A percentile compares a stretch with the other conserved stretches of the same genome.
Evolutionary conservation across 2,329 filamentous ascomycete genomes (phyloP).

Genomic region (Fusarium succisae): DNA sequence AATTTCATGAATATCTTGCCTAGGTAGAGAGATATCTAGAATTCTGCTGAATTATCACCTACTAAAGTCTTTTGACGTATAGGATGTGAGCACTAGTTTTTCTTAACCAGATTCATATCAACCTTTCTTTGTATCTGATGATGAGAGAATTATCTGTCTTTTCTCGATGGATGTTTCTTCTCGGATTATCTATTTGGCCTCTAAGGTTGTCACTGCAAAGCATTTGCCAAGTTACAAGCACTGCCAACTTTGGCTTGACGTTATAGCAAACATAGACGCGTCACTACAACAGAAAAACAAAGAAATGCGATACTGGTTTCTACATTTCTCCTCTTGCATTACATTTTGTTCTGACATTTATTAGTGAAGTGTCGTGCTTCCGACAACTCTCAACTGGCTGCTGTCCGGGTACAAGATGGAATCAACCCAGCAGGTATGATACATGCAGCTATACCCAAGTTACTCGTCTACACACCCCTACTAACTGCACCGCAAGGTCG

Average conservation of each 20-base stretch:
- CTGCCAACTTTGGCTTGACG: neutral
- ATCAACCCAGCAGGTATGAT: neutral
- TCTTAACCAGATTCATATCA: neutral
- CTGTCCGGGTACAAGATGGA: neutral
- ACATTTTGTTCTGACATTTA: neutral
- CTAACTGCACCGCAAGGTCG: neutral
- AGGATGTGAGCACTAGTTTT: neutral
- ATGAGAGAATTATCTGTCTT: too few species aligned
- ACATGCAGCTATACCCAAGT: neutral
- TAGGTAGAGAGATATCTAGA: neutral
- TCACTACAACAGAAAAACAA: neutral
- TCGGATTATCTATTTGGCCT: neutral
- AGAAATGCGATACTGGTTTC: neutral
- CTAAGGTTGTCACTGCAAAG: neutral
- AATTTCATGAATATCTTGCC: neutral
- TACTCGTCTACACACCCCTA: neutral
- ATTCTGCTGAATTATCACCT: neutral
- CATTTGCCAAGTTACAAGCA: neutral
- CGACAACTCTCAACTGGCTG: neutral
- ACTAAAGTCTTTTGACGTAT: neutral
- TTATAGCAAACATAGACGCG: neutral
- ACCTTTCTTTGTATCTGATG: neutral
- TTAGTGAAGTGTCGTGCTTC: neutral
- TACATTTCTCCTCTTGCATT: neutral
- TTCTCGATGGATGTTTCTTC: neutral